These are phyloP conservation scores for Saprolegnia parasitica DNA, from an alignment of 352 stramenopile species.

Conservation along the genomic window DNA sequence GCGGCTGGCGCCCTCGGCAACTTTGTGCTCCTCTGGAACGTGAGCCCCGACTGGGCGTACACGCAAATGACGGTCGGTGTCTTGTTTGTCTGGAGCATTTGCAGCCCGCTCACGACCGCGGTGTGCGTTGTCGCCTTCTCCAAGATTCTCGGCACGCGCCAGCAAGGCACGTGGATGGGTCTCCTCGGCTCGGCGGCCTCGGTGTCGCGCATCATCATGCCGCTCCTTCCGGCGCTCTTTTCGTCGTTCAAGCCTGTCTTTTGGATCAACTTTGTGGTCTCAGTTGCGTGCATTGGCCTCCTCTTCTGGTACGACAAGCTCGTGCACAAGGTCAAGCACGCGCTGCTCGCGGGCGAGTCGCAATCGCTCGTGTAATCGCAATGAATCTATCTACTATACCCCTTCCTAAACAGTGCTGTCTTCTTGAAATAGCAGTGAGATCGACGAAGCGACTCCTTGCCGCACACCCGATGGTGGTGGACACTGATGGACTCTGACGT, in stretches of 20 bases:
- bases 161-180: constrained; percentile 76
- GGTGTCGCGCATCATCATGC: constrained; percentile 67
- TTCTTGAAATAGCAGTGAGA: too few species aligned
- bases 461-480: too few species aligned
- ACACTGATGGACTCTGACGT: too few species aligned
- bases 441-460: too few species aligned
- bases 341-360: constrained; percentile 3
- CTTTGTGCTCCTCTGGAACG: too few species aligned
- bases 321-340: too few species aligned
- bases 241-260: constrained; percentile 67
- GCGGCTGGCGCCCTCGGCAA: constrained; percentile 55
- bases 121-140: constrained; percentile 72
- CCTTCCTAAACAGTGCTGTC: too few species aligned
- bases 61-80: constrained; percentile 45
- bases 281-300: constrained; percentile 45
- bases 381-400: too few species aligned
- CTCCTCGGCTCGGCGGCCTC: constrained; percentile 68
- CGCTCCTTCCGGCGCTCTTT: constrained; percentile 41
- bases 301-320: constrained; percentile 67
- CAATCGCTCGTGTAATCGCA: too few species aligned
- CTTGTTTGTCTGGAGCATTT: constrained; percentile 74
- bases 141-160: constrained; percentile 61
- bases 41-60: constrained; percentile 49
- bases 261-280: constrained; percentile 63
- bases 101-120: constrained; percentile 68